A percentile compares a stretch with the other conserved stretches of the same genome.
Evolutionary conservation across 2,329 filamentous ascomycete species (phyloP).

Genomic region (Aspergillus flavus): DNA sequence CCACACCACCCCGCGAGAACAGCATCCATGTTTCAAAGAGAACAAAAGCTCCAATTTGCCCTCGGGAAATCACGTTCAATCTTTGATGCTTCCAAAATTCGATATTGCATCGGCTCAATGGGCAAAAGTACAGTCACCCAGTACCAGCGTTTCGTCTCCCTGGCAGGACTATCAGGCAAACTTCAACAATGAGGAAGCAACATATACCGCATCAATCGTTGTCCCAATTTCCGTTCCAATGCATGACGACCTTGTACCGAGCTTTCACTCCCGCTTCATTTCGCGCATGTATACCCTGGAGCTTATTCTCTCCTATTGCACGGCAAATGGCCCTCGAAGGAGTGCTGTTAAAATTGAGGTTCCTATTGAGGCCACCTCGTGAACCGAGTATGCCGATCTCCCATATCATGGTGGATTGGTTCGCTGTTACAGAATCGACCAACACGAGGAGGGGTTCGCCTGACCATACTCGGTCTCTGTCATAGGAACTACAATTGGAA

Average conservation of each 20-base stretch:
- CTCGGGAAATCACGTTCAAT: not conserved
- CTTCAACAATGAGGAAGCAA: rapidly evolving
- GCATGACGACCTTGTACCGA: not conserved
- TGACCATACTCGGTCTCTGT: too few species aligned
- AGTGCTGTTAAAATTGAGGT: not conserved
- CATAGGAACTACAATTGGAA: too few species aligned
- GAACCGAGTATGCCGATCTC: not conserved
- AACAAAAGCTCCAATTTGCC: not conserved
- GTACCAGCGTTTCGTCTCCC: not conserved
- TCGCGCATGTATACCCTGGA: not conserved
- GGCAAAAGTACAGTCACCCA: not conserved
- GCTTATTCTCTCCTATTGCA: not conserved
- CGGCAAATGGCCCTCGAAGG: not conserved
- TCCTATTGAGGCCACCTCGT: not conserved
- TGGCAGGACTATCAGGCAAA: rapidly evolving
- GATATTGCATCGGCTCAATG: not conserved
- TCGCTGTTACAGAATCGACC: too few species aligned
- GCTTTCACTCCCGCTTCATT: not conserved
- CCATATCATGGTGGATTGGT: too few species aligned
- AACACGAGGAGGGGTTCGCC: too few species aligned
- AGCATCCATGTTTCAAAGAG: not conserved
- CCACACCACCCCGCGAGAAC: not conserved
- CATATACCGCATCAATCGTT: not conserved
- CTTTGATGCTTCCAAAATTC: not conserved
- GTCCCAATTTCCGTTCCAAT: not conserved